phyloP scores from a whole-genome alignment of 441 rosid genomes.

The Gossypium trilobum region DNA sequence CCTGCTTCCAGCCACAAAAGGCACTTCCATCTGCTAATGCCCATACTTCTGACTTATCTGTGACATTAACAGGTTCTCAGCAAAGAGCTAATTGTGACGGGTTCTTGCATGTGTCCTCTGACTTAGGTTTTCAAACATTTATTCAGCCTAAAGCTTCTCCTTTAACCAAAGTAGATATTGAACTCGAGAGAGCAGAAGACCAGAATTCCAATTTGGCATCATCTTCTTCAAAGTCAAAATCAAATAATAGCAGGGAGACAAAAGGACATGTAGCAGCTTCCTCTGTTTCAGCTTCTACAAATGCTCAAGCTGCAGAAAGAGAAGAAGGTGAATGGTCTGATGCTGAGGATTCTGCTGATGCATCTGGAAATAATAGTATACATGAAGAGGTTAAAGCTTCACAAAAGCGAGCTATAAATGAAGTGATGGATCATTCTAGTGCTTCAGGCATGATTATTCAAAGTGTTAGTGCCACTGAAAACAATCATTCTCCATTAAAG shows the following conservation, averaged over 20 bases:
- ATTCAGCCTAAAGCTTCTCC: conserved; percentile 35
- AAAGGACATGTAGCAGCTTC: conserved; percentile 27
- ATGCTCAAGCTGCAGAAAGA: conserved; percentile 47
- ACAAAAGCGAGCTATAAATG: neutral
- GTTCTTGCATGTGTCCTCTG: conserved; percentile 67
- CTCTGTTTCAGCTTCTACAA: conserved; percentile 25
- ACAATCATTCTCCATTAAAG: conserved; percentile 25
- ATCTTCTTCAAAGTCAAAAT: conserved; percentile 20
- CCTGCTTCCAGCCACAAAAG: conserved; percentile 50
- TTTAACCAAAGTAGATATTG: conserved; percentile 28
- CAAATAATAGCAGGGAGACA: conserved; percentile 26
- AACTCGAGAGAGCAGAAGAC: conserved; percentile 31
- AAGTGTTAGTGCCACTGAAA: conserved; percentile 29
- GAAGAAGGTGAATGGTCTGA: conserved; percentile 99
- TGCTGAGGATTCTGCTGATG: conserved; percentile 46
- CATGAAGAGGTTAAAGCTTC: conserved; percentile 31
- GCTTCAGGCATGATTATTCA: conserved; percentile 25
- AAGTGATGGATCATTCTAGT: conserved; percentile 18
- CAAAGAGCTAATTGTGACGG: conserved; percentile 40
- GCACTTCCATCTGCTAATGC: conserved; percentile 40
- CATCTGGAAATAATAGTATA: conserved; percentile 20
- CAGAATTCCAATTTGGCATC: conserved; percentile 27
- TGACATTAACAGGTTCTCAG: conserved; percentile 41
- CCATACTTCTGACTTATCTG: conserved; percentile 36
- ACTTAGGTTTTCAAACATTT: conserved; percentile 89